Base-by-base conservation (phyloP, 148 eudicot species). In the Linanthus parryae region DNA sequence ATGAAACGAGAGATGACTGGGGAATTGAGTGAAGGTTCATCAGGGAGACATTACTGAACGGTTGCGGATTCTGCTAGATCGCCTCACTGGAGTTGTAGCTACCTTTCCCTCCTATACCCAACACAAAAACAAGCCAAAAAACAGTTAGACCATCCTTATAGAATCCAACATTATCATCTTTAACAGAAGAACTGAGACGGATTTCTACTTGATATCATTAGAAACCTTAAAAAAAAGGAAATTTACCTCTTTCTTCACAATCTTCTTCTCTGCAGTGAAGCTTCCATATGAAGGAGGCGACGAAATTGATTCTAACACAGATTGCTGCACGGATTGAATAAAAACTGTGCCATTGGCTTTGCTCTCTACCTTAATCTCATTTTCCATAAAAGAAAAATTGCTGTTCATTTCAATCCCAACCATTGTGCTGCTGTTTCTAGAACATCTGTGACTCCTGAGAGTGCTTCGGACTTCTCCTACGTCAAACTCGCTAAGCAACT, bases 31-130 rank as follows among this genome's bases (percentile, higher is more conserved):
- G n/a, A n/a, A n/a, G n/a, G n/a, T n/a, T n/a, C n/a, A 41, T 71
- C 87, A 73, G 34, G 81, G 79, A 54, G 94, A 78, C 44, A 44
- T 65, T 9, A 61, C 61, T 23, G 76, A 52, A 22, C 70, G 75
- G 54, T 41, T 67, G 21, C 66, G 76, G 5, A 81, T 60, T 48
- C 95, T 55, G 43, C 57, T 61, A 18, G 88, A 85, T 57, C 85
- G 63, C 73, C 95, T 73, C 44, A 77, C 68, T 20, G 82, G 70
- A 42, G 83, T 69, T 5, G 75, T 41, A 13, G 48, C 33, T 10
- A 30, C 58, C 29, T 50, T 26, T 24, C 47, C 57, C 43, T 31
- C 56, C 54, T 64, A 25, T 47, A 46, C 60, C 19, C 22, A 31
- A 27, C 3, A 49, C 17, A 21, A 8, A 0, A 14, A 36, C 11